Evolutionary conservation across 768 basidiomycete species (phyloP).

Genomic region (Flagelloscypha sp.): DNA sequence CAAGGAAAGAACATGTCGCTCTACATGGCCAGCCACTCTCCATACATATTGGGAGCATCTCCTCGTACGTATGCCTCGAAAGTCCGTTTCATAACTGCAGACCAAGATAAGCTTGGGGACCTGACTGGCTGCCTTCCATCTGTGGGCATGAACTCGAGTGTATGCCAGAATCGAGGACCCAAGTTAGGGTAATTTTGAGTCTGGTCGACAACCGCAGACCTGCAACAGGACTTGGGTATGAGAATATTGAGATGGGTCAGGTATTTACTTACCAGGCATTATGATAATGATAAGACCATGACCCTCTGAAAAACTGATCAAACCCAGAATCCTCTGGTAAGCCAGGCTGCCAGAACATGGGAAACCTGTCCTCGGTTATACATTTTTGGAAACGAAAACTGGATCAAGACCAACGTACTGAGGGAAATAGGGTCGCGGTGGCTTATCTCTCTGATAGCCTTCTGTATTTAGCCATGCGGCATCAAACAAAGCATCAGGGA

Average conservation of each 20-base stretch:
- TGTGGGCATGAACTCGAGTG: no score
- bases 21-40: conserved; percentile 46
- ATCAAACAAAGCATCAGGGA: conserved; percentile 68
- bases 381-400: conserved; percentile 2
- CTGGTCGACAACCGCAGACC: conserved; percentile 58
- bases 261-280: conserved; percentile 46
- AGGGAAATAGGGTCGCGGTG: conserved; percentile 61
- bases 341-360: conserved; percentile 44
- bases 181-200: conserved; percentile 61
- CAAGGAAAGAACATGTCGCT: no score
- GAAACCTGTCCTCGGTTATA: conserved; percentile 32
- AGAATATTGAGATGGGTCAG: background rate
- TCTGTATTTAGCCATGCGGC: conserved; percentile 70
- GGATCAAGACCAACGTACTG: conserved; percentile 26
- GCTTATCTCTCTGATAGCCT: conserved; percentile 57
- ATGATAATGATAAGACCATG: conserved; percentile 65
- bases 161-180: conserved; percentile 51
- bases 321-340: conserved; percentile 52
- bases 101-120: no score
- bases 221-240: no score
- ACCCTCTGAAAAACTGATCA: conserved; percentile 61
- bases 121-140: no score
- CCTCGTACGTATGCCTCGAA: conserved; percentile 85
- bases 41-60: conserved; percentile 90
- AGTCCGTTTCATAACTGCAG: conserved; percentile 85